Evolutionary conservation across 306 rosid genomes (phyloP).

Genomic region (Acacia acuminata): DNA sequence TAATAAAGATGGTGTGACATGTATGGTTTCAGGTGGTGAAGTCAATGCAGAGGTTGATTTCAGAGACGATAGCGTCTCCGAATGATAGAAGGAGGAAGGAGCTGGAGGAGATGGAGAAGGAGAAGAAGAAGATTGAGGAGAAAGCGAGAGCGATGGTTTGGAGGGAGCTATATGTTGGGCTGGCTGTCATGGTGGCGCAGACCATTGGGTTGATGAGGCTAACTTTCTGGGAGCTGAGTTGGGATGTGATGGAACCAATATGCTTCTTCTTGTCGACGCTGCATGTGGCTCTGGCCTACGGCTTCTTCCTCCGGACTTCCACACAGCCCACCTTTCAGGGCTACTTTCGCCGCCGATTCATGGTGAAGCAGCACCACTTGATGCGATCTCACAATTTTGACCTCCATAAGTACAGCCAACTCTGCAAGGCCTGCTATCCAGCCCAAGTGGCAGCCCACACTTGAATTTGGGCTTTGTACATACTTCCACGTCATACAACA

Average conservation of each 20-base stretch:
- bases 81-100: constrained; percentile 62
- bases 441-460: background rate
- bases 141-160: constrained; percentile 59
- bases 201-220: constrained; percentile 77
- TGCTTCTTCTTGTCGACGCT: constrained; percentile 75
- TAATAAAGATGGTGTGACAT: background rate
- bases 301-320: constrained; percentile 68
- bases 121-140: constrained; percentile 50
- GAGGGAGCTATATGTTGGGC: constrained; percentile 64
- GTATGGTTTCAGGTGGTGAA: constrained; percentile 53
- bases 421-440: constrained; percentile 44
- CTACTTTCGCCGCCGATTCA: constrained; percentile 56
- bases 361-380: constrained; percentile 54
- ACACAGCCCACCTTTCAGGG: constrained; percentile 78
- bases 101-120: constrained; percentile 55
- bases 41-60: constrained; percentile 57
- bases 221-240: constrained; percentile 88
- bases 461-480: background rate
- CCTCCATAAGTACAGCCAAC: constrained; percentile 42
- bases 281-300: constrained; percentile 55
- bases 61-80: constrained; percentile 47
- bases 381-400: constrained; percentile 61
- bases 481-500: background rate
- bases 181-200: constrained; percentile 56
- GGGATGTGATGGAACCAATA: constrained; percentile 99